phyloP scores from a whole-genome alignment of 768 basidiomycete species.

The Multifurca ochricompacta region DNA sequence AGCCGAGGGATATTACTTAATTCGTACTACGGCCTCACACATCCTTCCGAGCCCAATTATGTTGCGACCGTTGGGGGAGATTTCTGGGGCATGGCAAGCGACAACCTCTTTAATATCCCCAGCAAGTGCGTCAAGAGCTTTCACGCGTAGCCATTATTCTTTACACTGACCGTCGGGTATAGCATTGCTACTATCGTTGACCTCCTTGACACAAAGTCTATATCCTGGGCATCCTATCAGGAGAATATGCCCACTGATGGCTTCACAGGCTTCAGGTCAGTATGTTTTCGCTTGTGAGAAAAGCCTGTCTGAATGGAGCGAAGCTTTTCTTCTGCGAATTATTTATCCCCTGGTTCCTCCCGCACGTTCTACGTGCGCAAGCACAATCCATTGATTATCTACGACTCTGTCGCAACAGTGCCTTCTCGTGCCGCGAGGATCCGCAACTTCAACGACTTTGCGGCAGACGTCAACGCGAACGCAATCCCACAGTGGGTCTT shows the following conservation, averaged over 20 bases:
- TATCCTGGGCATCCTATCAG: constrained; percentile 25
- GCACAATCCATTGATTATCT: constrained; percentile 47
- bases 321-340: constrained; percentile 33
- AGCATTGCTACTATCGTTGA: constrained; percentile 8
- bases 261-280: constrained; percentile 24
- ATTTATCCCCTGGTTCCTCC: constrained; percentile 27
- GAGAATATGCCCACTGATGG: constrained; percentile 49
- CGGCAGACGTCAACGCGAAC: constrained; percentile 42
- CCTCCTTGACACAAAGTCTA: neutral
- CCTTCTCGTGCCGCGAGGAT: constrained; percentile 36
- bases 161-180: neutral
- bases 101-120: constrained; percentile 3
- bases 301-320: neutral
- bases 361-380: constrained; percentile 50
- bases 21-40: constrained; percentile 5
- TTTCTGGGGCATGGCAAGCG: constrained; percentile 13
- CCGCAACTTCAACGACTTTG: constrained; percentile 58
- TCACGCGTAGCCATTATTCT: neutral
- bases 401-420: constrained; percentile 40
- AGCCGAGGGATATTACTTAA: constrained; percentile 3
- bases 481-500: constrained; percentile 52
- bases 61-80: constrained; percentile 5
- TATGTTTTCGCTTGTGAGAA: neutral
- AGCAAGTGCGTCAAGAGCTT: neutral
- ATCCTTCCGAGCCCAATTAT: constrained; percentile 11